These are phyloP conservation scores for Phaeolepiota aurea DNA, from an alignment of 768 basidiomycete species.

Conservation along the genomic window DNA sequence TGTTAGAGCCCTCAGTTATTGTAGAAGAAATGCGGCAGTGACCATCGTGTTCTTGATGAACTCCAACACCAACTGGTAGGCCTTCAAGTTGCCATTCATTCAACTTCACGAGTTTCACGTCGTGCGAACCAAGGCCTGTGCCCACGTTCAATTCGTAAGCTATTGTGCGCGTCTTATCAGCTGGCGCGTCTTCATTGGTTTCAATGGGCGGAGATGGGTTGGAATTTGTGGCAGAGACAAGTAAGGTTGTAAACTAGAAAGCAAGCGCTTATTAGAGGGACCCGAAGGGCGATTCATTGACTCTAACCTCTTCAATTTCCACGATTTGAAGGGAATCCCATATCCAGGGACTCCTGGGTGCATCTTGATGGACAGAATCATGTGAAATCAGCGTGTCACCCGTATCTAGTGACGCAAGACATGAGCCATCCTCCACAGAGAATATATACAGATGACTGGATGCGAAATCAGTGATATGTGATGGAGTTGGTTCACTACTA, in stretches of 20 bases:
- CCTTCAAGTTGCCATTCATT: slow-evolving; percentile 52
- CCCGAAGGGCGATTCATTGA: too few species aligned
- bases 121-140: slow-evolving; percentile 18
- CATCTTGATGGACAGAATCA: slow-evolving; percentile 11
- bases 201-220: slow-evolving; percentile 22
- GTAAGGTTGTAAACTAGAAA: slow-evolving; percentile 28
- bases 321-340: slow-evolving; percentile 33
- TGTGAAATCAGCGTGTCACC: slow-evolving; percentile 17
- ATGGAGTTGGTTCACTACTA: slow-evolving; percentile 10
- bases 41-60: slow-evolving; percentile 43
- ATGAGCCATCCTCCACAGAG: slow-evolving; percentile 41
- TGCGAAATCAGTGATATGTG: slow-evolving; percentile 5
- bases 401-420: slow-evolving; percentile 16
- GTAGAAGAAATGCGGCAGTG: slow-evolving; percentile 12
- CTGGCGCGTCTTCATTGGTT: slow-evolving; percentile 22
- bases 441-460: slow-evolving; percentile 47
- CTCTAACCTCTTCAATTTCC: slow-evolving; percentile 34
- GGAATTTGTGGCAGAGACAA: slow-evolving; percentile 37
- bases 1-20: not conserved
- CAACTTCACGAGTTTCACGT: slow-evolving; percentile 32
- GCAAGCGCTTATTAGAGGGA: too few species aligned
- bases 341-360: slow-evolving; percentile 25
- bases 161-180: slow-evolving; percentile 24
- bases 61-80: slow-evolving; percentile 31
- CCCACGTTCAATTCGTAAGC: slow-evolving; percentile 27